Base-by-base conservation (phyloP, 495 filamentous ascomycete species). In the Podospora tetraspora region DNA sequence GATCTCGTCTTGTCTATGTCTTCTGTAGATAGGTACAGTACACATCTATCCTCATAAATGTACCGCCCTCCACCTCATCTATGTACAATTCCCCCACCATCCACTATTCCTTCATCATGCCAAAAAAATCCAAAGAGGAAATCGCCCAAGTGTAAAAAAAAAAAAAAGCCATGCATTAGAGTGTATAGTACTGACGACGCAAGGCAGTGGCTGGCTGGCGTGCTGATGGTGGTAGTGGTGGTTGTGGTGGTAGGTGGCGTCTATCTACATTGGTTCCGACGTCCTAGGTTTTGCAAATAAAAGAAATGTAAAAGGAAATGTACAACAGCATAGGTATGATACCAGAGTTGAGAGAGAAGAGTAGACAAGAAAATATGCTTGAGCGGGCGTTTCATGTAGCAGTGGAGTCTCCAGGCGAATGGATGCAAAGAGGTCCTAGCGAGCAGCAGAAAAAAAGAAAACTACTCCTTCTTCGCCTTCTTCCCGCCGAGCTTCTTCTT, bases 401-500 rank as follows among this genome's bases (percentile, higher is more conserved):
- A 43, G 9, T 27, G 5, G 7, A 34, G 32, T 34, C 13, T 43
- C 34, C 13, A 16, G 13, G 34, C 0, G 24, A 1, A 25, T 25
- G 32, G 6, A 43, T 43, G 34, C 34, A 43, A 34, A 12, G 10
- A 34, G 34, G 3, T 37, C 13, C 34, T 16, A 6, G 13, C 34
- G 13, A 1, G 16, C 13, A 37, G 16, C 32, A 16, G 9, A 34
- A 0, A 52, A 1, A 52, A 12, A 52, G 0, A 52, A 16, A 8
- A 52, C 25, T 66, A 66, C 57, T 24, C 58, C 65, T 61, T 66
- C 61, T 73, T 71, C 52, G 75, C 62, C 72, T 76, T 72, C 74
- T 75, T 75, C 21, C 61, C 61, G 8, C 69, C 75, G 56, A 76
- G 64, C 73, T 79, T 79, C 56, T 79, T 86, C 84, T 93, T 93